A percentile compares a stretch with the other conserved stretches of the same genome.
These are phyloP conservation scores for Silene noctiflora DNA, from an alignment of 179 eudicot genomes.

Conservation along the genomic window DNA sequence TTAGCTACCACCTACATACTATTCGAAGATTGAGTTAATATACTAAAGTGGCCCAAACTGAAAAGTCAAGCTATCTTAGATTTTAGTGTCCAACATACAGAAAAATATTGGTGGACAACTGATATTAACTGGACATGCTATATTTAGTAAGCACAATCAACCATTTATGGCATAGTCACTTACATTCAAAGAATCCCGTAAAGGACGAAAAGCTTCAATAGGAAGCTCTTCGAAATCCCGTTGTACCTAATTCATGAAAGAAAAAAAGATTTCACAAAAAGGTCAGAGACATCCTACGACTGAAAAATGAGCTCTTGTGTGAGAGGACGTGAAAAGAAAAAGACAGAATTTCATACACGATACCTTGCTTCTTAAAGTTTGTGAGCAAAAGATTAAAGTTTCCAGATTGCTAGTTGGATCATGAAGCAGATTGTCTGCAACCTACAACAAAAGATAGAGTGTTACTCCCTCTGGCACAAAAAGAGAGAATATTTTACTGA, in stretches of 20 bases:
- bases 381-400: conserved; percentile 91
- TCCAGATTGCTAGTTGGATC: conserved; percentile 86
- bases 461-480: not conserved
- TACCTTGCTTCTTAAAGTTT: conserved; percentile 98
- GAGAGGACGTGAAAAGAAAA: conserved; percentile 12
- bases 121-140: no score
- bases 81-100: no score
- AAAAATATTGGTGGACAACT: no score
- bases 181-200: conserved; percentile 86
- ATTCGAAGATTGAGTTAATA: not conserved
- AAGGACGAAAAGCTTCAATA: conserved; percentile 82
- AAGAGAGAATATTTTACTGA: not conserved
- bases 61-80: no score
- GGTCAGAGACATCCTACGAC: not conserved
- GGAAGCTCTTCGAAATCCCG: conserved; percentile 98
- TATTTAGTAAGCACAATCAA: not conserved
- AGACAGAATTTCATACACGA: not conserved
- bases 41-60: no score
- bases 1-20: not conserved
- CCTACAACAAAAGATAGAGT: conserved; percentile 39
- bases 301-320: not conserved
- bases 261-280: not conserved
- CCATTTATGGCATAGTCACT: conserved; percentile 20
- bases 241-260: conserved; percentile 53
- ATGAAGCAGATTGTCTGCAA: conserved; percentile 92